Evolutionary conservation across 805 yeast species (phyloP).

Genomic region (Teunomyces funiuensis): DNA sequence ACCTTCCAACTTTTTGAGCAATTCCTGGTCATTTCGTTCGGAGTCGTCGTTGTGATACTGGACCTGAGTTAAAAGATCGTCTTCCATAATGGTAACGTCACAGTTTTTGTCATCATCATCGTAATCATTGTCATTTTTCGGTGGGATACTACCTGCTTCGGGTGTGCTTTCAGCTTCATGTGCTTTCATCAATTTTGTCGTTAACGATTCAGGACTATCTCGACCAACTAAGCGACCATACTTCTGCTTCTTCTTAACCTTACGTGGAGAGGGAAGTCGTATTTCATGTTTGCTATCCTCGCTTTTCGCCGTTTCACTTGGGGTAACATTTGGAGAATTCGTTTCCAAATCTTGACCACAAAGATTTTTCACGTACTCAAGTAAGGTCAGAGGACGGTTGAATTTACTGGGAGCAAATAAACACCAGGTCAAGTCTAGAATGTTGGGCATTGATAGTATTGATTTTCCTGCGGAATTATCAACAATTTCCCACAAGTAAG

Average conservation of each 20-base stretch:
- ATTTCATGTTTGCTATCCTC: not conserved
- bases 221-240: constrained; percentile 50
- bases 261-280: constrained; percentile 54
- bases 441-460: constrained; percentile 33
- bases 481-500: constrained; percentile 54
- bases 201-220: constrained; percentile 3
- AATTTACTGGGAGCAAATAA: constrained; percentile 46
- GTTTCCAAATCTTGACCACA: constrained; percentile 7
- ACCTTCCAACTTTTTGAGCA: constrained; percentile 18
- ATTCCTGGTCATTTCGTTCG: constrained; percentile 16
- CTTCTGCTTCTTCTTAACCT: constrained; percentile 37
- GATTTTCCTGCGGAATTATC: constrained; percentile 25
- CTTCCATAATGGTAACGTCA: constrained; percentile 20
- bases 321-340: not conserved
- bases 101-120: constrained; percentile 7
- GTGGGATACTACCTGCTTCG: not conserved
- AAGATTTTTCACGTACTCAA: constrained; percentile 18
- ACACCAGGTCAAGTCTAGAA: constrained; percentile 54
- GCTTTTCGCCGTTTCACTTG: not conserved
- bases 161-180: not conserved
- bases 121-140: not conserved
- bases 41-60: constrained; percentile 24
- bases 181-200: not conserved
- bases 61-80: constrained; percentile 20
- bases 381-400: constrained; percentile 23